Evolutionary conservation across 140 eudicot species (phyloP).

Genomic region (Stevia rebaudiana): DNA sequence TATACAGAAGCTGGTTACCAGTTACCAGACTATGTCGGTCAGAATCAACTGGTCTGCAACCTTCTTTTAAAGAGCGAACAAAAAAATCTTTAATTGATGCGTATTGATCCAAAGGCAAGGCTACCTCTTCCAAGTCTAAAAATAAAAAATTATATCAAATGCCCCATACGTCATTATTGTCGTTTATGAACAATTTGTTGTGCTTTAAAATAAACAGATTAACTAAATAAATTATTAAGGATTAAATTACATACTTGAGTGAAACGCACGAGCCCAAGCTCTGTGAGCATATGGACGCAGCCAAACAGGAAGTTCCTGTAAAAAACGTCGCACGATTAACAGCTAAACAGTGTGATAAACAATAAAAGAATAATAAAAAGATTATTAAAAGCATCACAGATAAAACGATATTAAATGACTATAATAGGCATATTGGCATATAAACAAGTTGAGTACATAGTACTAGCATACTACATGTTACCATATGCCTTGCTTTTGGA

Average conservation of each 20-base stretch:
- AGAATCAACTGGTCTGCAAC: slow-evolving; percentile 77
- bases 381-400: neutral
- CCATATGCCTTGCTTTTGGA: neutral
- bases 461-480: neutral
- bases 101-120: slow-evolving; percentile 78
- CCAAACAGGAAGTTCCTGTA: slow-evolving; percentile 84
- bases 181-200: neutral
- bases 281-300: slow-evolving; percentile 73
- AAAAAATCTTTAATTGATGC: slow-evolving; percentile 67
- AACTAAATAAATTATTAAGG: neutral
- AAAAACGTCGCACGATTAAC: neutral
- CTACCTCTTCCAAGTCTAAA: slow-evolving; percentile 79
- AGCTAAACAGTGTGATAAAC: neutral
- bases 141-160: neutral
- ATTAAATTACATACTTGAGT: slow-evolving; percentile 60
- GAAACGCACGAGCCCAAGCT: slow-evolving; percentile 98
- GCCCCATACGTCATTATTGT: neutral
- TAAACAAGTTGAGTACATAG: neutral
- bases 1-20: slow-evolving; percentile 61
- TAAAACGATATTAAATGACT: neutral
- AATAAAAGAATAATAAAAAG: neutral
- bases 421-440: neutral
- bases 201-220: slow-evolving; percentile 5
- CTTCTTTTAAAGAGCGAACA: slow-evolving; percentile 74
- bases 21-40: slow-evolving; percentile 95